phyloP scores from a whole-genome alignment of 495 filamentous ascomycete species.

The Neurospora sp. region DNA sequence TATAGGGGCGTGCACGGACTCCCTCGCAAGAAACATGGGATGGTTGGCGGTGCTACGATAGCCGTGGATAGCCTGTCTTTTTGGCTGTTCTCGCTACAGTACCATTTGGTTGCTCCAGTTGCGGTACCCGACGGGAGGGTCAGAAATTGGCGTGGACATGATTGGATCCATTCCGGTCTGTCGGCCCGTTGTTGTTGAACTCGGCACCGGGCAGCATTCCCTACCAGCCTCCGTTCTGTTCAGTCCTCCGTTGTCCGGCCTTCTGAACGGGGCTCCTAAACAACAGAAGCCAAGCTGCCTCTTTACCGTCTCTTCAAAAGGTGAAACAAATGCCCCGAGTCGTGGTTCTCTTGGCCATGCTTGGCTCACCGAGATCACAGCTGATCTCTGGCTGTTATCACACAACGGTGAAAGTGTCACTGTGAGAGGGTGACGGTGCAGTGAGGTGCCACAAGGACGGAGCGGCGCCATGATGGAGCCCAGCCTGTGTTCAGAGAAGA shows the following conservation, averaged over 20 bases:
- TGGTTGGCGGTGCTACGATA: background rate
- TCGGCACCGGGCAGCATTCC: background rate
- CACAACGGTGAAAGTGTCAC: background rate
- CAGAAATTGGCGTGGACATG: background rate
- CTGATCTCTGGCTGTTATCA: background rate
- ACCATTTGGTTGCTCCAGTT: background rate
- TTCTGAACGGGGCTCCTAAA: background rate
- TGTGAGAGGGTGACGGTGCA: background rate
- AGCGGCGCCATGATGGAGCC: background rate
- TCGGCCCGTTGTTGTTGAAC: background rate
- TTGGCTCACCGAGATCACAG: background rate
- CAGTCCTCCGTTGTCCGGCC: background rate
- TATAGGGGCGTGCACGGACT: background rate
- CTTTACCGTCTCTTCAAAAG: background rate
- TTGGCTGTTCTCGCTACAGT: background rate
- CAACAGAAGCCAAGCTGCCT: background rate
- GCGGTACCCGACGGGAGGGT: background rate
- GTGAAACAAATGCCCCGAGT: background rate
- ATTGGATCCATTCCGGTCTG: background rate
- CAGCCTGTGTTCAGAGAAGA: background rate
- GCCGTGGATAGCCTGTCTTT: background rate
- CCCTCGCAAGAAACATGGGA: background rate
- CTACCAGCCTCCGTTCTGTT: background rate
- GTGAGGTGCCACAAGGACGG: background rate
- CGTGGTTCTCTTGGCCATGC: background rate